Evolutionary conservation across 108 stramenopile species (phyloP).

Genomic region (Cyclotella baltica): DNA sequence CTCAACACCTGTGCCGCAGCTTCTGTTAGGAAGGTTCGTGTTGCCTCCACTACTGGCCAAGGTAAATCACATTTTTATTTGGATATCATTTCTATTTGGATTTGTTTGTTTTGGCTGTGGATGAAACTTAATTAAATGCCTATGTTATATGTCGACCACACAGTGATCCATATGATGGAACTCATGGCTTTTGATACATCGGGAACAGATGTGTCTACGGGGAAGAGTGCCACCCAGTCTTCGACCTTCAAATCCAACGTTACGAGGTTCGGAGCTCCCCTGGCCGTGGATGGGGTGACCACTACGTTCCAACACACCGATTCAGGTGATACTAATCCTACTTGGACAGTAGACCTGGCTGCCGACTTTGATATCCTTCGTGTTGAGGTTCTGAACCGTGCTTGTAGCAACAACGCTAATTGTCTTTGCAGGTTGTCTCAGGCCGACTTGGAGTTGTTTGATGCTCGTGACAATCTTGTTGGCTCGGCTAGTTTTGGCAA

Average conservation of each 20-base stretch:
- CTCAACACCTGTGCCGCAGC: background rate
- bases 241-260: background rate
- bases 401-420: background rate
- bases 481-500: background rate
- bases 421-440: background rate
- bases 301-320: background rate
- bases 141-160: no score
- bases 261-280: background rate
- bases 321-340: background rate
- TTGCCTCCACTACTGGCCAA: background rate
- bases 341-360: background rate
- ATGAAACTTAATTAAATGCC: no score
- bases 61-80: no score
- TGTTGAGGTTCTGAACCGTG: background rate
- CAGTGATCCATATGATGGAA: no score
- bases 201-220: background rate
- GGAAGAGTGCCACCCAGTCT: background rate
- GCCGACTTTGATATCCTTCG: background rate
- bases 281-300: background rate
- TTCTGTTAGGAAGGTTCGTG: background rate
- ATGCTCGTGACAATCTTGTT: background rate
- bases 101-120: no score
- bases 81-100: no score
- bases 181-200: no score
- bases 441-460: background rate